Conservation (phyloP, 768 basidiomycete species). For the Mycena amicta region DNA sequence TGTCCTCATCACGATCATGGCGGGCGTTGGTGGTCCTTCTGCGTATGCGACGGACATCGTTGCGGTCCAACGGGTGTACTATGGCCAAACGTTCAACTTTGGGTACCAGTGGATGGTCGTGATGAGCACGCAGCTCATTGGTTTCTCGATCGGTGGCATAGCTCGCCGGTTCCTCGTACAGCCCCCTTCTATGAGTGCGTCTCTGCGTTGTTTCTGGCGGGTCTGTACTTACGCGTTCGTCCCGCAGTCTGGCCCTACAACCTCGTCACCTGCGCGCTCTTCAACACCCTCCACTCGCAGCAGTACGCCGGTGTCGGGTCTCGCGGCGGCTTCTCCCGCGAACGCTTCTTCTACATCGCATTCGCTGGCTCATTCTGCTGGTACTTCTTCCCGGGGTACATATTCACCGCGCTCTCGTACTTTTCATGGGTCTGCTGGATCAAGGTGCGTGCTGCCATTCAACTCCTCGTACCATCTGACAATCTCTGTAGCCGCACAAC, state of each 20-base stretch:
- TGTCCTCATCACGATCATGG: constrained; percentile 53
- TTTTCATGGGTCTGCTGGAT: constrained; percentile 64
- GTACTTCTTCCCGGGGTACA: constrained; percentile 77
- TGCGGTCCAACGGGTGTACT: constrained; percentile 76
- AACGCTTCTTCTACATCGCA: constrained; percentile 72
- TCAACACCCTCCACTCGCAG: constrained; percentile 82
- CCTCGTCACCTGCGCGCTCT: constrained; percentile 71
- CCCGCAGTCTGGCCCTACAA: constrained; percentile 74
- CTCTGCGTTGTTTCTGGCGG: background rate
- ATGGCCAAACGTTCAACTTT: constrained; percentile 64
- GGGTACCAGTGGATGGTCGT: constrained; percentile 78
- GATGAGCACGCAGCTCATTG: constrained; percentile 75
- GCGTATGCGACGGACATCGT: constrained; percentile 52
- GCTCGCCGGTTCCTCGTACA: constrained; percentile 75
- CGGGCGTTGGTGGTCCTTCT: constrained; percentile 24
- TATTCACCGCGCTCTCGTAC: constrained; percentile 64
- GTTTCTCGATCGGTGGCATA: constrained; percentile 80
- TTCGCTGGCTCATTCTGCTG: constrained; percentile 40
- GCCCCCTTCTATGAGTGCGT: constrained; percentile 69
- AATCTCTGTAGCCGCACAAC: constrained; percentile 27
- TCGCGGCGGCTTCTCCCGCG: constrained; percentile 69
- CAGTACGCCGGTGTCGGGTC: constrained; percentile 68
- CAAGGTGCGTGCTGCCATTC: constrained; percentile 17
- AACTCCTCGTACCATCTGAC: constrained; percentile 26
- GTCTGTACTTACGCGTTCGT: constrained; percentile 1